Base-by-base conservation (phyloP, 345 rosid genomes). In the Melaleuca quinquenervia region DNA sequence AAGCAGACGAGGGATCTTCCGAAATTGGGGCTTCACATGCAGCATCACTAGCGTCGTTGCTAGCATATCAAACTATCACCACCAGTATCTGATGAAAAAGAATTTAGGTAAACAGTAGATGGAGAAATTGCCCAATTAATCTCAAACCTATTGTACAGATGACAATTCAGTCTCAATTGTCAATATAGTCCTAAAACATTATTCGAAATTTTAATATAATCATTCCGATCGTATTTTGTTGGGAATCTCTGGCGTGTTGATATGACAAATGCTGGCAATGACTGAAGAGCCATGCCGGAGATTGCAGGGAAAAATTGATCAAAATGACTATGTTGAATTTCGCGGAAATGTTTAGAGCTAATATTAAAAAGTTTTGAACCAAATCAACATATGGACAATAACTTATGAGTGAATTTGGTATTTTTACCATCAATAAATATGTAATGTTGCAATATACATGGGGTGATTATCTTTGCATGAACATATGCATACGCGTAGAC, bases 221-320 rank as follows among this genome's bases (percentile, higher is more conserved):
- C 44, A 5, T 29, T 64, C 5, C 1, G 0, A 1, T 21, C 5
- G 15, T 29, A 0, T 62, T 62, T 62, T 2, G 22, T 0, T 12
- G 6, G 8, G 32, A 62, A 15, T 36, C 16, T 5, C 8, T 29
- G 44, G 16, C 11, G 8, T 64, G 44, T 29, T 6, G 22, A 64
- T 1, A 16, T 29, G 76, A 16, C 9, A 64, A 2, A 6, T 60
- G 8, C 3, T 9, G 16, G 2, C 18, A 44, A 64, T 64, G 22
- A 64, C 1, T 64, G 1, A 1, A 64, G 11, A 64, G 22, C 21
- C 44, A 64, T 16, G 44, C 5, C 2, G 29, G 5, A 0, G 0
- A 62, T 15, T 0, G 15, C 9, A 1, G 10, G 32, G 0, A 1
- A 64, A 64, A 64, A 32, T 64, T 64, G 44, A 64, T 64, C 1